Evolutionary conservation across 78 protist species (phyloP), one percentile per base, ranked within the genome.

Genomic region (Dictyostelium citrinum): DNA sequence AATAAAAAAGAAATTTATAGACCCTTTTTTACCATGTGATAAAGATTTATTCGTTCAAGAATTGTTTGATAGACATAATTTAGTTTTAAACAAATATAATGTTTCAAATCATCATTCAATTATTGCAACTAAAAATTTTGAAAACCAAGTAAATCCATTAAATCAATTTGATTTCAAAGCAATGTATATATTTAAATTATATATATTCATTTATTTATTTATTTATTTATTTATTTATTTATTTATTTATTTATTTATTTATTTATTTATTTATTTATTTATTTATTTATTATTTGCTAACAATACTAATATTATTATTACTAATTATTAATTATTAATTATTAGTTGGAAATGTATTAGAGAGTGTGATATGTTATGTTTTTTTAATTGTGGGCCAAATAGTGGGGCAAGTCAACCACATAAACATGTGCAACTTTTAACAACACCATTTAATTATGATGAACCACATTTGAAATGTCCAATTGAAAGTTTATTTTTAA

Each of bases 351-450:
- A 86, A 64, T 86, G 92, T 86, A 77, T 86, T n/a, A 39, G 12
- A 10, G 33, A 51, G 45, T 75, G 92, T 64, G 68, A 86, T 77
- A 86, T 86, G 92, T 77, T 86, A 61, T 86, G 84, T 33, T 86
- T 86, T 33, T 86, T 86, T 46, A 86, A 86, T 64, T 86, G 92
- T 51, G 92, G 92, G 3, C 77, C 92, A 61, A 75, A 77, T 31
- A 86, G 92, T 86, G 92, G 92, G 6, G 92, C 92, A 51, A 77
- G 84, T 45, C 92, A 86, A 77, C 92, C 92, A 17, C 92, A 86
- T 43, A 86, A 86, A 86, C 92, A 86, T 64, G 64, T 86, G 2
- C 92, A 86, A 77, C 49, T 86, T 41, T 24, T 86, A 20, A 27
- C 64, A 75, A 39, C 68, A 77, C 92, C 92, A 33, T 86, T 86